phyloP scores from a whole-genome alignment of 2,329 filamentous ascomycete species.

The Podosphaera fusca region DNA sequence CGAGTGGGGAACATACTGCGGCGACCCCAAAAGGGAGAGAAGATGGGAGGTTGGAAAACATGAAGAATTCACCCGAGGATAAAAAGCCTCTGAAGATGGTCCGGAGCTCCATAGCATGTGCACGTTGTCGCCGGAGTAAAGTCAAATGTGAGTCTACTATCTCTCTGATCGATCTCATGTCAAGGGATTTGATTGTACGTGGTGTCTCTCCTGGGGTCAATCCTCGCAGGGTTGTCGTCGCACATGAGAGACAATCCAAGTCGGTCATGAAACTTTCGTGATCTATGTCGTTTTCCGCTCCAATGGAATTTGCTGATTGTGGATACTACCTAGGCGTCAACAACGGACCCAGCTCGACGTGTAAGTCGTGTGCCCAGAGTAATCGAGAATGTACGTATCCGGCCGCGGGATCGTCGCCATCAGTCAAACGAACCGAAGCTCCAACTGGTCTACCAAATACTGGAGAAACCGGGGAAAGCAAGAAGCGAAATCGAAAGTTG shows the following conservation, averaged over 20 bases:
- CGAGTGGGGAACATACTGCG: conserved; percentile 8
- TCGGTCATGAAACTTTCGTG: too few species aligned
- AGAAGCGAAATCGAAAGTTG: conserved; percentile 18
- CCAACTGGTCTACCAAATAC: conserved; percentile 12
- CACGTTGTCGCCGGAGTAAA: conserved; percentile 55
- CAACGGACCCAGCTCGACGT: conserved; percentile 44
- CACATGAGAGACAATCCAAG: neutral
- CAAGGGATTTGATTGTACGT: neutral
- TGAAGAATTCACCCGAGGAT: conserved; percentile 19
- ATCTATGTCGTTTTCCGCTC: neutral
- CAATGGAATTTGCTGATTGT: conserved; percentile 3
- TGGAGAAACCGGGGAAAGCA: conserved; percentile 22
- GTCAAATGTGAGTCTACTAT: conserved; percentile 45
- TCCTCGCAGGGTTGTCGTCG: neutral
- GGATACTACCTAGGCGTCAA: conserved; percentile 23
- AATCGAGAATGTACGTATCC: conserved; percentile 55
- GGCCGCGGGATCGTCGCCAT: conserved; percentile 20
- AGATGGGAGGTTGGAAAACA: conserved; percentile 10
- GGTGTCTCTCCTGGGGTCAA: neutral
- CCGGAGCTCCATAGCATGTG: conserved; percentile 61
- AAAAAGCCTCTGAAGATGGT: conserved; percentile 28
- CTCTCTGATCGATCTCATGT: neutral
- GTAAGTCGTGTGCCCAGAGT: conserved; percentile 50
- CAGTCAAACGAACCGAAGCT: conserved; percentile 12
- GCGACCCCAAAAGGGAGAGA: conserved; percentile 8